Evolutionary conservation across 495 filamentous ascomycete species (phyloP), one percentile per base, ranked within the genome.

Genomic region (Bathelium albidoporum): DNA sequence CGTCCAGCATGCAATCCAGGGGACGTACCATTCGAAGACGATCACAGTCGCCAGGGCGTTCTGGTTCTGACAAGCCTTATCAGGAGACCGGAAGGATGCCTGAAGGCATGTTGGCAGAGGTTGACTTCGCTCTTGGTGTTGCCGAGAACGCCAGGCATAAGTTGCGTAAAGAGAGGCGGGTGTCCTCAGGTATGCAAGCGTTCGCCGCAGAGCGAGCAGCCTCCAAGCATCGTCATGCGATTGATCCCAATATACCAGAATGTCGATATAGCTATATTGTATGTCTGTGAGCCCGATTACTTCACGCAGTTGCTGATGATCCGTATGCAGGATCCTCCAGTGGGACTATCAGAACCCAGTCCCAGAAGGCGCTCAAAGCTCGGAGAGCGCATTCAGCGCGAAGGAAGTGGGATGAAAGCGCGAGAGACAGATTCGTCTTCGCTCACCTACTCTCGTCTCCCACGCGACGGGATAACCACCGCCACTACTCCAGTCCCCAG

Each of bases 201-300:
- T 55, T 55, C 9, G 49, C 49, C 20, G 49, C 20, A 9, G 16
- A 55, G 5, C 26, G 49, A 16, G 49, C 49, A 20, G 49, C 49
- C 7, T 55, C 49, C 7, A 20, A 5, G 29, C 49, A 16, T 28
- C 49, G 24, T 26, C 22, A 29, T 55, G 10, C 20, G 24, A 29
- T 20, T 10, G 24, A 26, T 28, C 7, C 20, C 2, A 55, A 29
- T 16, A 29, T 55, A 29, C 49, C 49, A 29, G 49, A 55, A 29
- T 55, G 49, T 29, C 49, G 24, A 28, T 55, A 28, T 16, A 55
- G 49, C 24, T 55, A 55, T 55, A 55, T 55, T 55, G 49, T 55
- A 55, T 24, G 49, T 55, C 44, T 55, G 24, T 55, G 12, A 55
- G 29, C 0, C 7, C 3, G 43, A 49, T 3, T 49, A n/a, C n/a